A percentile compares a stretch with the other conserved stretches of the same genome.
phyloP scores from a whole-genome alignment of 1,284 basidiomycete species.

The Cryptococcus jaspeensis region DNA sequence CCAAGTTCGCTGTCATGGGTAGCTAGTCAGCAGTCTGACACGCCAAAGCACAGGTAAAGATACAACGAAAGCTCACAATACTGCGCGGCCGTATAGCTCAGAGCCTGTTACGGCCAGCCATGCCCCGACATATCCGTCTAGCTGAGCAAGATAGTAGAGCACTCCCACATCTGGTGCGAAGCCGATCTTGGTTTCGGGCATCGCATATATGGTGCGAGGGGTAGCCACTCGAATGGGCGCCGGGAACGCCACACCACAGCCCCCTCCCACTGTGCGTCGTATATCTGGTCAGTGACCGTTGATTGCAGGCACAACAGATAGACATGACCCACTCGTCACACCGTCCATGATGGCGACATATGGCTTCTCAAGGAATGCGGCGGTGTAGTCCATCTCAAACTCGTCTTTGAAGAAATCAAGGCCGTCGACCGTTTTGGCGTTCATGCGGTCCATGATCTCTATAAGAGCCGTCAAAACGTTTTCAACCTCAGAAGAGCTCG shows the following conservation, averaged over 20 bases:
- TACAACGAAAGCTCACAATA: conserved; percentile 65
- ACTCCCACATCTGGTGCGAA: conserved; percentile 69
- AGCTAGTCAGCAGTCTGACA: conserved; percentile 3
- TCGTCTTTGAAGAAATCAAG: conserved; percentile 86
- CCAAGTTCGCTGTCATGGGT: conserved; percentile 67
- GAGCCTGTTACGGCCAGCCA: conserved; percentile 87
- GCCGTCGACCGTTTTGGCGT: conserved; percentile 57
- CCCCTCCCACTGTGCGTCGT: conserved; percentile 77
- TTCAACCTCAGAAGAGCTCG: not conserved
- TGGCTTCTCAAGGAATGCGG: conserved; percentile 77
- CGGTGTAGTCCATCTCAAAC: conserved; percentile 84
- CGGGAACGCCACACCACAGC: conserved; percentile 81
- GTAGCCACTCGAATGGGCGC: conserved; percentile 91
- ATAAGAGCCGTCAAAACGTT: conserved; percentile 24
- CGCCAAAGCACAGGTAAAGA: not conserved
- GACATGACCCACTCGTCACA: conserved; percentile 69
- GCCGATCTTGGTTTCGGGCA: conserved; percentile 96
- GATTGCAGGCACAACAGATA: too few species aligned
- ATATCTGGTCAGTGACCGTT: not conserved
- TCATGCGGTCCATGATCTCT: conserved; percentile 34
- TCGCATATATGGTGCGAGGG: conserved; percentile 85
- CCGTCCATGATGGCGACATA: conserved; percentile 91
- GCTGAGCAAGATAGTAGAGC: conserved; percentile 79
- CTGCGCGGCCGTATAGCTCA: conserved; percentile 68
- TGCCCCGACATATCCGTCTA: conserved; percentile 91